Conservation (phyloP, 1,284 basidiomycete species). For the Leccinum fallax region DNA sequence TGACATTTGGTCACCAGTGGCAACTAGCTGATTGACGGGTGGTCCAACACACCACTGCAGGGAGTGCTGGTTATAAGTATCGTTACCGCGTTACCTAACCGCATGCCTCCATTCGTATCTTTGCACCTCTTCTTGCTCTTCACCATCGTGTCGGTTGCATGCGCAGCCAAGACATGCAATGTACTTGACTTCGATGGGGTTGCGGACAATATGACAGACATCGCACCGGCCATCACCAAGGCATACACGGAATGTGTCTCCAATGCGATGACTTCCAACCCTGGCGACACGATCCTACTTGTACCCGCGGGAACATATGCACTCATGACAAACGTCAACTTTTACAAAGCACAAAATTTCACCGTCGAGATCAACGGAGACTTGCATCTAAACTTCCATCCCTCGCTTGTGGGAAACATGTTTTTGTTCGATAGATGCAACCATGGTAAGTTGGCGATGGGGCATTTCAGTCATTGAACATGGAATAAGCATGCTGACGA, state of each 20-base stretch:
- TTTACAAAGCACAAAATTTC: not conserved
- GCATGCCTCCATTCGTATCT: not conserved
- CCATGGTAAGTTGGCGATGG: conserved; percentile 1
- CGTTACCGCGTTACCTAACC: not conserved
- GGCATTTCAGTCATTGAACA: not conserved
- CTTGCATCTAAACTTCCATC: conserved; percentile 6
- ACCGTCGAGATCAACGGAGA: conserved; percentile 9
- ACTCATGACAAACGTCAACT: not conserved
- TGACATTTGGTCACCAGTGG: too few species aligned
- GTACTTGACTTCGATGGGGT: conserved; percentile 4
- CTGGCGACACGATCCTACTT: conserved; percentile 9
- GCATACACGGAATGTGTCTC: conserved; percentile 9
- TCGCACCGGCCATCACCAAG: conserved; percentile 10
- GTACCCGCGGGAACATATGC: conserved; percentile 14
- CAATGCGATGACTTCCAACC: not conserved
- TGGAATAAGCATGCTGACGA: not conserved
- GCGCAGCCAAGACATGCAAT: conserved; percentile 11
- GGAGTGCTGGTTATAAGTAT: not conserved
- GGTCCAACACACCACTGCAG: not conserved
- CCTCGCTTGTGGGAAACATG: not conserved
- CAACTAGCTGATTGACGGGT: not conserved
- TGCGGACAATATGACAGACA: conserved; percentile 10
- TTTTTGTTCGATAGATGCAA: conserved; percentile 9
- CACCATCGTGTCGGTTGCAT: not conserved
- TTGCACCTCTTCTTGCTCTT: conserved; percentile 8